Evolutionary conservation across 495 filamentous ascomycete species (phyloP).

Genomic region (Penicillium maclennaniae): DNA sequence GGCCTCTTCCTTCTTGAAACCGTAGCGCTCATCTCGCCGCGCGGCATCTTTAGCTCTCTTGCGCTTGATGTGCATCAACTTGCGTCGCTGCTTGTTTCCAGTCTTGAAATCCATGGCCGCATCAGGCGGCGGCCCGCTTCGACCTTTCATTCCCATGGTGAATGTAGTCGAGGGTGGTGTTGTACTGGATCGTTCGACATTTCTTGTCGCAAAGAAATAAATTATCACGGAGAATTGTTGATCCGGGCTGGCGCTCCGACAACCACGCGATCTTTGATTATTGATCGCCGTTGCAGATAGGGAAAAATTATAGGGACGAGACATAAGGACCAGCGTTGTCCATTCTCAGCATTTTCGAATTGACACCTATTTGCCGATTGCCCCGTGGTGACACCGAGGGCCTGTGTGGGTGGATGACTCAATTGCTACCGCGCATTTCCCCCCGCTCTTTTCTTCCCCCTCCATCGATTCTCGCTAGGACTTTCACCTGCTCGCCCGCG

Average conservation of each 20-base stretch:
- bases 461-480: constrained; percentile 25
- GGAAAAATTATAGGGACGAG: constrained; percentile 3
- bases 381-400: constrained; percentile 22
- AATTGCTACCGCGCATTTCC: constrained; percentile 37
- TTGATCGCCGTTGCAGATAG: constrained; percentile 8
- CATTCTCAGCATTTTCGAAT: constrained; percentile 3
- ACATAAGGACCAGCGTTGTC: constrained; percentile 6
- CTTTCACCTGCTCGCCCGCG: constrained; percentile 22
- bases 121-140: constrained; percentile 27
- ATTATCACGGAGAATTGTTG: constrained; percentile 25
- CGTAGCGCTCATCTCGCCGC: constrained; percentile 73
- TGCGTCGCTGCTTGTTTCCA: constrained; percentile 70
- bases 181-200: not conserved
- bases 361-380: constrained; percentile 1
- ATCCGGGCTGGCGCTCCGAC: constrained; percentile 13
- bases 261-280: constrained; percentile 8
- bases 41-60: constrained; percentile 69
- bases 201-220: constrained; percentile 22
- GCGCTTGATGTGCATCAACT: constrained; percentile 69
- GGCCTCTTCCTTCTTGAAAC: constrained; percentile 76
- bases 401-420: constrained; percentile 44
- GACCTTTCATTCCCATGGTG: constrained; percentile 26
- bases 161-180: not conserved
- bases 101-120: constrained; percentile 21
- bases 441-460: constrained; percentile 38